A percentile compares a stretch with the other conserved stretches of the same genome.
These are phyloP conservation scores for Orbilia quercus DNA, from an alignment of 2,329 filamentous ascomycete species.

Conservation along the genomic window DNA sequence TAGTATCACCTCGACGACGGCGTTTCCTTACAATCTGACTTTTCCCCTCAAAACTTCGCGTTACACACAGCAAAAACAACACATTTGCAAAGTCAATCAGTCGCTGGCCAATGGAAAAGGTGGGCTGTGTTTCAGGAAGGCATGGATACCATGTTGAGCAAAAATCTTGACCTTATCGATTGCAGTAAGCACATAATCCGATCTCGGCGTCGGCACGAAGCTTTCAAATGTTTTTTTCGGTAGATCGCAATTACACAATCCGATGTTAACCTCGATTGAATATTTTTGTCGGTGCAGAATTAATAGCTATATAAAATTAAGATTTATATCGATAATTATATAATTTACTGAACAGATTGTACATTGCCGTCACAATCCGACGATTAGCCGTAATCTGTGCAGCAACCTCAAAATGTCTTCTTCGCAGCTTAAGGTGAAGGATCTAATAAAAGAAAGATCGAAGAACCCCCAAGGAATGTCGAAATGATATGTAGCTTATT, in stretches of 20 bases:
- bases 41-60: conserved; percentile 25
- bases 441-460: conserved; percentile 29
- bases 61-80: conserved; percentile 55
- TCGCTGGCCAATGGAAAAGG: conserved; percentile 16
- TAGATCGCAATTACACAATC: too few species aligned
- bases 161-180: conserved; percentile 13
- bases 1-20: conserved; percentile 12
- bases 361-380: too few species aligned
- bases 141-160: conserved; percentile 36
- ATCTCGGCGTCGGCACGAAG: conserved; percentile 2
- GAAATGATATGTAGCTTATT: neutral
- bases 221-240: neutral
- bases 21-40: conserved; percentile 16
- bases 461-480: conserved; percentile 12
- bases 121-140: conserved; percentile 32
- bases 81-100: conserved; percentile 14
- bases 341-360: too few species aligned
- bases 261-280: too few species aligned
- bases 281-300: too few species aligned
- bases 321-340: too few species aligned
- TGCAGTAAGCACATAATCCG: neutral
- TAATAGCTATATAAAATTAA: too few species aligned
- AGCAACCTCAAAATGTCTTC: too few species aligned
- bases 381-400: too few species aligned
- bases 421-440: conserved; percentile 29